A percentile compares a stretch with the other conserved stretches of the same genome.
phyloP scores from a whole-genome alignment of 257 asterid species.

The Eustoma russellianum region DNA sequence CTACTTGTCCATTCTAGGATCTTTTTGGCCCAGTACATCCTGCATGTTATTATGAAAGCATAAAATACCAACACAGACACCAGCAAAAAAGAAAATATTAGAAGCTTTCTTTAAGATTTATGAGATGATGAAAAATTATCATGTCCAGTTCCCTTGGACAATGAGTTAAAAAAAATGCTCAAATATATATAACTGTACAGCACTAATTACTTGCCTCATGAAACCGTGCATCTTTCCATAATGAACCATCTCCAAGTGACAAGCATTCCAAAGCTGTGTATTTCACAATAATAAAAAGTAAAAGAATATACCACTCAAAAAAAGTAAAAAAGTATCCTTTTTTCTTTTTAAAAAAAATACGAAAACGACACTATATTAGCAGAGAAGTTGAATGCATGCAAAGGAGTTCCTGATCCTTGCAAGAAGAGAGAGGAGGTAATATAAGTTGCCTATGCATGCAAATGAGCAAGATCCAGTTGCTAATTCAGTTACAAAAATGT shows the following conservation, averaged over 20 bases:
- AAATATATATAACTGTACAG: not conserved
- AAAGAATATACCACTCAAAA: constrained; percentile 2
- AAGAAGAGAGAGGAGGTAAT: too few species aligned
- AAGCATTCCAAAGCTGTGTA: constrained; percentile 96
- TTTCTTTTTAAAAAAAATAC: not conserved
- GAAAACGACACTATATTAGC: not conserved
- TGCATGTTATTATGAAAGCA: constrained; percentile 16
- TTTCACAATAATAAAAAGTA: not conserved
- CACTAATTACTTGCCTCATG: constrained; percentile 58
- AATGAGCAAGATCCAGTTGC: not conserved
- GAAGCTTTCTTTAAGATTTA: too few species aligned
- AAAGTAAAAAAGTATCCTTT: not conserved
- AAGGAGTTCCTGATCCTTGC: too few species aligned
- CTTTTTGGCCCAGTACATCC: constrained; percentile 99
- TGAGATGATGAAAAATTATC: too few species aligned
- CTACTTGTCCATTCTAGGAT: constrained; percentile 92
- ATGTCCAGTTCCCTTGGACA: not conserved
- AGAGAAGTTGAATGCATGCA: too few species aligned
- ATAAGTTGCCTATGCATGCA: too few species aligned
- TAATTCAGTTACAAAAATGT: too few species aligned
- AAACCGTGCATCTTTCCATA: constrained; percentile 97
- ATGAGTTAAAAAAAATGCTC: too few species aligned
- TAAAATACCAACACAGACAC: not conserved
- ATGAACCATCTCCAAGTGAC: constrained; percentile 90
- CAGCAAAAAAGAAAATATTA: too few species aligned